Evolutionary conservation across 805 yeast genomes (phyloP).

Genomic region (Yamadazyma sp.): DNA sequence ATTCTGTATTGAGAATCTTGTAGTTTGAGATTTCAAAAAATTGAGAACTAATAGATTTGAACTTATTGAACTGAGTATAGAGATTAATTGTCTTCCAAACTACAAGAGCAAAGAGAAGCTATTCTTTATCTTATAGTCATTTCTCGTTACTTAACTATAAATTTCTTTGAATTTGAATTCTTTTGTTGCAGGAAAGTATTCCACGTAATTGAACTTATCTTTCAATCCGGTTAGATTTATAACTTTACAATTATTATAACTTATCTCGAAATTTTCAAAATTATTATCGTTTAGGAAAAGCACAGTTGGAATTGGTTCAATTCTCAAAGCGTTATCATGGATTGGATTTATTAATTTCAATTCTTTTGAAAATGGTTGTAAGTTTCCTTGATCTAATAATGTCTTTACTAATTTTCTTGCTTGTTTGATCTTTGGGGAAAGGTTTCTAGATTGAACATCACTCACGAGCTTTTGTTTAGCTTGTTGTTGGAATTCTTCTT

Average conservation of each 20-base stretch:
- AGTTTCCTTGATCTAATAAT: slow-evolving; percentile 78
- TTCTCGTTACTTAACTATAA: slow-evolving; percentile 14
- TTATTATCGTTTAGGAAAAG: slow-evolving; percentile 65
- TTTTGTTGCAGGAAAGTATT: slow-evolving; percentile 62
- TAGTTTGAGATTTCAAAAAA: too few relatives aligned
- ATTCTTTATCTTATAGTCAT: too few relatives aligned
- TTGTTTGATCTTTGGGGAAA: slow-evolving; percentile 49
- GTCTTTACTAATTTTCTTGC: slow-evolving; percentile 76
- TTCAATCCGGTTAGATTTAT: slow-evolving; percentile 61
- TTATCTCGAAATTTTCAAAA: slow-evolving; percentile 67
- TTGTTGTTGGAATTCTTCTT: slow-evolving; percentile 16
- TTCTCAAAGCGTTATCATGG: slow-evolving; percentile 62
- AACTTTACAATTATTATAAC: slow-evolving; percentile 80
- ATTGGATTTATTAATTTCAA: slow-evolving; percentile 67
- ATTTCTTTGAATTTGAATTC: slow-evolving; percentile 16
- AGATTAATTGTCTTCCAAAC: too few relatives aligned
- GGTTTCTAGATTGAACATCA: slow-evolving; percentile 15
- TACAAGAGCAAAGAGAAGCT: neutral
- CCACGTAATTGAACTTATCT: slow-evolving; percentile 59
- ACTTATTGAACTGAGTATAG: too few relatives aligned
- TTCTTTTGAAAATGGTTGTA: slow-evolving; percentile 71
- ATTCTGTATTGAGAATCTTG: too few relatives aligned
- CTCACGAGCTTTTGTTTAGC: slow-evolving; percentile 12
- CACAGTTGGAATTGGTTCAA: slow-evolving; percentile 76
- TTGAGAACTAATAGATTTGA: too few relatives aligned